Conservation (phyloP, 768 basidiomycete genomes). For the Suillus lakei region DNA sequence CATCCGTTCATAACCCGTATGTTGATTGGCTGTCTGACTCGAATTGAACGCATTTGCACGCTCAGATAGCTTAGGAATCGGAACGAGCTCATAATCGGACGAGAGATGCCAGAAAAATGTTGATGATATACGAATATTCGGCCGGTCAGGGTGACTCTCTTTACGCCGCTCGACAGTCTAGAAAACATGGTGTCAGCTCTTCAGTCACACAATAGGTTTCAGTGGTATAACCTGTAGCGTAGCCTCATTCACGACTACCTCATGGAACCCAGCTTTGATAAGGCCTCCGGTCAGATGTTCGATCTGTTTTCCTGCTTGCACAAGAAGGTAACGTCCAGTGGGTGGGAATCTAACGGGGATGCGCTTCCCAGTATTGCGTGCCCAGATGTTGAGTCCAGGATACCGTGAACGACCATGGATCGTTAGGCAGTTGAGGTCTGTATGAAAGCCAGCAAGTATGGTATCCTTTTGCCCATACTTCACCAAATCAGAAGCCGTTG, state of each 20-base stretch:
- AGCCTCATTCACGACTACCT: conserved; percentile 87
- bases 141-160: conserved; percentile 67
- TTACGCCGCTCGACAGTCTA: conserved; percentile 71
- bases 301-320: conserved; percentile 95
- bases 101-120: conserved; percentile 97
- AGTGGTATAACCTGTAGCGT: conserved; percentile 65
- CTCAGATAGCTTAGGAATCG: conserved; percentile 58
- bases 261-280: conserved; percentile 92
- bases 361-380: conserved; percentile 89
- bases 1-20: conserved; percentile 65
- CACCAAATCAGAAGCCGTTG: conserved; percentile 88
- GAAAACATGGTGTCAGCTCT: conserved; percentile 7
- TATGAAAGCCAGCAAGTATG: conserved; percentile 93
- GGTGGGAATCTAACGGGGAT: conserved; percentile 87
- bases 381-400: conserved; percentile 93
- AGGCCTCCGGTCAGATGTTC: conserved; percentile 86
- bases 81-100: conserved; percentile 78
- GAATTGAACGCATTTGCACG: conserved; percentile 49
- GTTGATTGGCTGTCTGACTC: conserved; percentile 37
- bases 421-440: conserved; percentile 93
- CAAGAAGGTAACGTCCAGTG: conserved; percentile 80
- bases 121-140: conserved; percentile 92
- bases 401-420: conserved; percentile 87
- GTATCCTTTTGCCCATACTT: conserved; percentile 81
- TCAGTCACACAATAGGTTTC: background rate